These are phyloP conservation scores for Fraxinus xanthoxyloides DNA, from an alignment of 305 asterid species.

Conservation along the genomic window DNA sequence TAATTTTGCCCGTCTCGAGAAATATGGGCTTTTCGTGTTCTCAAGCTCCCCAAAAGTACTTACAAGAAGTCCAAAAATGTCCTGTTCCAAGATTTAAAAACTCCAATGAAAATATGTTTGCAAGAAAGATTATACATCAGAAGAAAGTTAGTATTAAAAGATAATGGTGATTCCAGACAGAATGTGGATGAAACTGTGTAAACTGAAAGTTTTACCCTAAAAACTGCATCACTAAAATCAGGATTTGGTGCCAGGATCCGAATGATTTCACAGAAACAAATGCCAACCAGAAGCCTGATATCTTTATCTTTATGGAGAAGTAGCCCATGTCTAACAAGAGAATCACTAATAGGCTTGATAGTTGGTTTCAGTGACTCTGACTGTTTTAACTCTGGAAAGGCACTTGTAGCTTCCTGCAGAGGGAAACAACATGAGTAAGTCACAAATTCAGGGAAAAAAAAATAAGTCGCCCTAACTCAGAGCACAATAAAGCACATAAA, in stretches of 20 bases:
- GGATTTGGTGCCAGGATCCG: constrained; percentile 79
- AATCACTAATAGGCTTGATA: constrained; percentile 54
- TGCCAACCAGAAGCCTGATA: constrained; percentile 62
- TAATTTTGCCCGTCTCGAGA: constrained; percentile 51
- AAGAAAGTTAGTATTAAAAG: not conserved
- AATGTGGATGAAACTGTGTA: not conserved
- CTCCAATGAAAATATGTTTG: constrained; percentile 12
- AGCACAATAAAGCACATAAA: not conserved
- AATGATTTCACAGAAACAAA: constrained; percentile 62
- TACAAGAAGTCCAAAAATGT: constrained; percentile 56
- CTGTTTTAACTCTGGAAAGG: constrained; percentile 57
- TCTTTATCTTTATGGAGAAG: constrained; percentile 73
- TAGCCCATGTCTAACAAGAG: constrained; percentile 53
- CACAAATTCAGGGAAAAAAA: constrained; percentile 5
- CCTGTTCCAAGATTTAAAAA: constrained; percentile 42
- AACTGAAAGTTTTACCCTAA: constrained; percentile 47
- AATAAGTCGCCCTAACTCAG: constrained; percentile 4
- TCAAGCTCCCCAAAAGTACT: constrained; percentile 66
- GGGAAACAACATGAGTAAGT: constrained; percentile 21
- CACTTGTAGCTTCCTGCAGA: constrained; percentile 64
- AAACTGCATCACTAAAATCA: constrained; percentile 46
- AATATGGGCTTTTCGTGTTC: constrained; percentile 56
- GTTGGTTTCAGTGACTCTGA: constrained; percentile 38
- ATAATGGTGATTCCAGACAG: constrained; percentile 10
- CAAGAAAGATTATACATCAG: constrained; percentile 8